Evolutionary conservation across 805 yeast genomes (phyloP).

Genomic region (Maudiozyma bulderi): DNA sequence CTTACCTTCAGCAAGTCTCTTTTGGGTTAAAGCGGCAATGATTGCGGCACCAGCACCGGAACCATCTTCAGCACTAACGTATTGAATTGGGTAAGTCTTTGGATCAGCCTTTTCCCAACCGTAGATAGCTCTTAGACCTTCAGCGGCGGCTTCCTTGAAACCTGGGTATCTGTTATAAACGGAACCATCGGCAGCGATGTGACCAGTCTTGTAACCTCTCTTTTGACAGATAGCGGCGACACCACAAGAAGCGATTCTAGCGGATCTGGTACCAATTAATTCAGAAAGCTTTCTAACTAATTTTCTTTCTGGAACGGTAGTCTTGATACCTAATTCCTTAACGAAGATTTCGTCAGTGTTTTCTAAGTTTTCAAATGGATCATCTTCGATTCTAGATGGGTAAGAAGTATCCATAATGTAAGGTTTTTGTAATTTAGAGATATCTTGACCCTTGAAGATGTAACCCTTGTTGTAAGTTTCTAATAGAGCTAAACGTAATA

Average conservation of each 20-base stretch:
- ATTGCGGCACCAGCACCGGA: constrained; percentile 98
- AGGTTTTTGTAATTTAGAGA: constrained; percentile 47
- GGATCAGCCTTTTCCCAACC: constrained; percentile 51
- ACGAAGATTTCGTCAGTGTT: constrained; percentile 64
- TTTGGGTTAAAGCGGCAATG: constrained; percentile 88
- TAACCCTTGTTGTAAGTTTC: constrained; percentile 59
- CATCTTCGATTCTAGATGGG: constrained; percentile 81
- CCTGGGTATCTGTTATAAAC: constrained; percentile 91
- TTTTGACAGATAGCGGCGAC: constrained; percentile 88
- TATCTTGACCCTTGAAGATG: constrained; percentile 63
- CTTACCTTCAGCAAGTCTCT: constrained; percentile 61
- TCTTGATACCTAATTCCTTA: constrained; percentile 46
- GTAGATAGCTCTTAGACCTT: constrained; percentile 79
- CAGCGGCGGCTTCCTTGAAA: constrained; percentile 81
- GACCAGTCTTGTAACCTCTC: constrained; percentile 66
- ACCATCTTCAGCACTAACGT: constrained; percentile 95
- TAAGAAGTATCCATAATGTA: constrained; percentile 83
- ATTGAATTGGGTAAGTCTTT: constrained; percentile 61
- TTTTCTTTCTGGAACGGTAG: constrained; percentile 71
- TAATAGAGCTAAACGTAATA: constrained; percentile 67
- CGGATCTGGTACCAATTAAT: constrained; percentile 83
- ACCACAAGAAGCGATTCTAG: constrained; percentile 89
- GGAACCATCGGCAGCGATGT: constrained; percentile 96
- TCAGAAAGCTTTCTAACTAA: constrained; percentile 76
- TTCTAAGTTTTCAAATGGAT: constrained; percentile 73